These are phyloP conservation scores for Acacia crassicarpa DNA, from an alignment of 306 rosid species.

Conservation along the genomic window DNA sequence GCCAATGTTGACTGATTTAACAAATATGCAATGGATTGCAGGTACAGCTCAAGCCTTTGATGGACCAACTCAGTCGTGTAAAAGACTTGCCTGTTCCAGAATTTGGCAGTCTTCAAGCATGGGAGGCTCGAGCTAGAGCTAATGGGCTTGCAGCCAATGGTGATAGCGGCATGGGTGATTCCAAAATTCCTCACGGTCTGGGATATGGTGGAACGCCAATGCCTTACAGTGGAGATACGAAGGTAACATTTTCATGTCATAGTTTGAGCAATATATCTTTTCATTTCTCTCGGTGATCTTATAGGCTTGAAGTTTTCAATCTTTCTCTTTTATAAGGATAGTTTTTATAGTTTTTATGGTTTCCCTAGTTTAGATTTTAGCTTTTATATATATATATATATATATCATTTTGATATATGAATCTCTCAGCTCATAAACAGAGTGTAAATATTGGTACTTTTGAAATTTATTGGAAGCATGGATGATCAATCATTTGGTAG, in stretches of 20 bases:
- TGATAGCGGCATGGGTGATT: conserved; percentile 65
- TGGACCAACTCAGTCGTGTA: conserved; percentile 80
- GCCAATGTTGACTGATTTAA: not conserved
- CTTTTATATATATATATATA: not conserved
- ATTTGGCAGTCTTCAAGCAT: conserved; percentile 89
- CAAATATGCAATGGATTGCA: conserved; percentile 36
- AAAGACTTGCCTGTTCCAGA: conserved; percentile 94
- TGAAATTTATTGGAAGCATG: conserved; percentile 7
- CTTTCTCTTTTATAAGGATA: not conserved
- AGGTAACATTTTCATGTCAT: conserved; percentile 49
- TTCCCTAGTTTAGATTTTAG: not conserved
- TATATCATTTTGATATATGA: not conserved
- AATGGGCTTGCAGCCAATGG: conserved; percentile 81
- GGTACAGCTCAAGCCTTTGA: conserved; percentile 90
- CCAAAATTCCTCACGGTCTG: conserved; percentile 60
- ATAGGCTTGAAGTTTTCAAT: not conserved
- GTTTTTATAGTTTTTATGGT: not conserved
- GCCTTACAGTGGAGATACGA: conserved; percentile 96
- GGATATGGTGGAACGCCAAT: conserved; percentile 83
- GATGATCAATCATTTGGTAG: not conserved
- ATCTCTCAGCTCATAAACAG: conserved; percentile 1
- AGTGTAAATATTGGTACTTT: conserved; percentile 12
- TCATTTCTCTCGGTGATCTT: not conserved
- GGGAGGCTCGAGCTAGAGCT: conserved; percentile 94
- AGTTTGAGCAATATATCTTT: conserved; percentile 17